phyloP scores from a whole-genome alignment of 441 rosid genomes.

The Raphanus hybrid region DNA sequence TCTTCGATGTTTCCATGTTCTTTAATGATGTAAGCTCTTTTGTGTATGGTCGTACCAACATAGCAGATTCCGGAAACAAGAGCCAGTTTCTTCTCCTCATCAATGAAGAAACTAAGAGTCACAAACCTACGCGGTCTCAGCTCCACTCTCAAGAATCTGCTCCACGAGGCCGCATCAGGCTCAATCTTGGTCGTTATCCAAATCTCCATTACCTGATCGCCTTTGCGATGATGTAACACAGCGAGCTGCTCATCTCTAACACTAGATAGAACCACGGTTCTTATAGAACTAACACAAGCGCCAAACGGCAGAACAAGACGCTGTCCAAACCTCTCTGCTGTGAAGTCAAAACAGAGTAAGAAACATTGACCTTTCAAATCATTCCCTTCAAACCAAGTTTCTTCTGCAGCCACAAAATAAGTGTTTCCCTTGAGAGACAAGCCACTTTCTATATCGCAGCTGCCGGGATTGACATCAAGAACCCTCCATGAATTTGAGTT shows the following conservation, averaged over 20 bases:
- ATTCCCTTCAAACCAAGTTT: neutral
- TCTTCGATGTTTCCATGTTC: neutral
- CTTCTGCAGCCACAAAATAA: neutral
- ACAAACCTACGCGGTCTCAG: neutral
- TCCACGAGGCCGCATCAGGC: neutral
- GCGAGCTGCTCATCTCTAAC: neutral
- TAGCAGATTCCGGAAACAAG: neutral
- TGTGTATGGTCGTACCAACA: neutral
- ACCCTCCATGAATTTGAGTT: neutral
- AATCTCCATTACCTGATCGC: neutral
- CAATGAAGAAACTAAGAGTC: neutral
- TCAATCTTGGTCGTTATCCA: neutral
- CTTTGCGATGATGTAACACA: neutral
- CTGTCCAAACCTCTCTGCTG: slow-evolving; percentile 1
- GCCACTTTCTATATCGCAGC: neutral
- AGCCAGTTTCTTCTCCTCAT: slow-evolving; percentile 1
- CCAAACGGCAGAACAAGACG: neutral
- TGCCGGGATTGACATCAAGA: neutral
- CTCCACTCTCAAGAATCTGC: neutral
- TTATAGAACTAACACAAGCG: neutral
- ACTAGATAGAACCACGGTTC: neutral
- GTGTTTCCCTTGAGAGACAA: slow-evolving; percentile 1
- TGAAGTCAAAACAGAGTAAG: neutral
- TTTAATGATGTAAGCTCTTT: neutral
- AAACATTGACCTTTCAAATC: neutral